A percentile compares a stretch with the other conserved stretches of the same genome.
Conservation (phyloP, 192 early-diverging fungal species). For the Linnemannia hyalina region DNA sequence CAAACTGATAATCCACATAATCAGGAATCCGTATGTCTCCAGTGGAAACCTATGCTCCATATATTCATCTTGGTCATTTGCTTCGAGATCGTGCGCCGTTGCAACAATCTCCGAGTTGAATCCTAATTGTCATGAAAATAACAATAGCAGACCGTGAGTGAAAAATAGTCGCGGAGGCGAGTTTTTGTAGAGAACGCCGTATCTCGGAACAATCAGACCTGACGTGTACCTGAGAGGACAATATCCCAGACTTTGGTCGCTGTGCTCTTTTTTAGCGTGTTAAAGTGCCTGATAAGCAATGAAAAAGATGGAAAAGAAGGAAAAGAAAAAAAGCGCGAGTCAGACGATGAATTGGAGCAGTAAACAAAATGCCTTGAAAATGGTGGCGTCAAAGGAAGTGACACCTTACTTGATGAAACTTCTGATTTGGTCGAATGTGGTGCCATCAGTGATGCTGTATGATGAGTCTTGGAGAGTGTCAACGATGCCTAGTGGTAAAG, state of each 20-base stretch:
- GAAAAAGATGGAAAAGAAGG: neutral
- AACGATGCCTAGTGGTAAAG: slow-evolving; percentile 53
- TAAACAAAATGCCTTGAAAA: neutral
- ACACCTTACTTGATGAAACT: slow-evolving; percentile 78
- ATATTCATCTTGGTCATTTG: slow-evolving; percentile 79
- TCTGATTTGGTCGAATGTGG: slow-evolving; percentile 71
- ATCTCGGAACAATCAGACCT: neutral
- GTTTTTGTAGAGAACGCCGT: neutral
- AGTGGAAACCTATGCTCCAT: slow-evolving; percentile 73
- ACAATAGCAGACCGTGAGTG: neutral
- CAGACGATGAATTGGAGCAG: too few species aligned
- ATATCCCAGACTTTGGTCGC: slow-evolving; percentile 56
- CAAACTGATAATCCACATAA: slow-evolving; percentile 84
- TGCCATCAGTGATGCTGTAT: slow-evolving; percentile 57
- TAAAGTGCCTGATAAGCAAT: slow-evolving; percentile 29
- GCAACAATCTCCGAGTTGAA: slow-evolving; percentile 75
- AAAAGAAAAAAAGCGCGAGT: neutral
- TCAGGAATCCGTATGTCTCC: slow-evolving; percentile 87
- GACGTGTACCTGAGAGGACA: slow-evolving; percentile 39
- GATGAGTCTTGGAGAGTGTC: slow-evolving; percentile 60
- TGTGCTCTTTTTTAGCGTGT: slow-evolving; percentile 39
- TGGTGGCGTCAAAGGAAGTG: neutral
- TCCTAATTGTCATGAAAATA: slow-evolving; percentile 55
- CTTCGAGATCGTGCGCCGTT: slow-evolving; percentile 70
- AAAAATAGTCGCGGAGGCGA: neutral